Percentiles rank a stretch among this genome's conserved stretches.
phyloP scores from a whole-genome alignment of 1,284 basidiomycete species.

The Cutaneotrichosporon mucoides region DNA sequence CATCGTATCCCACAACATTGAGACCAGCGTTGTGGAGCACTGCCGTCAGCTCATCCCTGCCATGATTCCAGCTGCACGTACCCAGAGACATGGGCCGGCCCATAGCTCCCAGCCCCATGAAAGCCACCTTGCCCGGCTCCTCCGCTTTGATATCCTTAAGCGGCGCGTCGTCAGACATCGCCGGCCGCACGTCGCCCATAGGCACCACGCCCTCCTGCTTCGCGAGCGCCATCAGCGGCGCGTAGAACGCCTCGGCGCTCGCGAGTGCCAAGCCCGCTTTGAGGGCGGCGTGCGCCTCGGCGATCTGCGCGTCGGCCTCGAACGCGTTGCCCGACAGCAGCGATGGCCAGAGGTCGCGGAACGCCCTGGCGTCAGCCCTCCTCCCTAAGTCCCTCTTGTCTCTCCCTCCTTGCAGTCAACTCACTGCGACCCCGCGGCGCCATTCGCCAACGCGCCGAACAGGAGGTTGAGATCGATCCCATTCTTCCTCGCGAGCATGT shows the following conservation, averaged over 20 bases:
- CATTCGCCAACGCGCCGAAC: constrained; percentile 1
- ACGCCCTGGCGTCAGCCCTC: constrained; percentile 2
- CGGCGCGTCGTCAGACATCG: background rate
- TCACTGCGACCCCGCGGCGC: constrained; percentile 6
- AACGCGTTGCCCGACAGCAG: background rate
- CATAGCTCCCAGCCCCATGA: constrained; percentile 22
- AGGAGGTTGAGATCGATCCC: constrained; percentile 6
- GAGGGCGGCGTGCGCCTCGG: background rate
- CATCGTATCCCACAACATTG: constrained; percentile 22
- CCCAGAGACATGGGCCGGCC: constrained; percentile 19
- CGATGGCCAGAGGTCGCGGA: background rate
- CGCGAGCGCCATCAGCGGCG: constrained; percentile 7
- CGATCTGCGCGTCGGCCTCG: background rate
- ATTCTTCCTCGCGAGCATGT: constrained; percentile 2
- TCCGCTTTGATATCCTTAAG: background rate
- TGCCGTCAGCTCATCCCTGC: background rate
- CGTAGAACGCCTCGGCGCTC: constrained; percentile 1
- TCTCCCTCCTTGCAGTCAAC: too few relatives aligned
- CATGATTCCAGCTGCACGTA: background rate
- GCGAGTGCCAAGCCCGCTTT: background rate
- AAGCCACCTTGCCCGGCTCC: constrained; percentile 15
- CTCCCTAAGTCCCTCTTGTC: too few relatives aligned
- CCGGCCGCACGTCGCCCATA: background rate
- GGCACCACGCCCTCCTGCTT: constrained; percentile 1
- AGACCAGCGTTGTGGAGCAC: constrained; percentile 15